These are phyloP conservation scores for Phytophthora cactorum DNA, from an alignment of 352 stramenopile species.

Conservation along the genomic window DNA sequence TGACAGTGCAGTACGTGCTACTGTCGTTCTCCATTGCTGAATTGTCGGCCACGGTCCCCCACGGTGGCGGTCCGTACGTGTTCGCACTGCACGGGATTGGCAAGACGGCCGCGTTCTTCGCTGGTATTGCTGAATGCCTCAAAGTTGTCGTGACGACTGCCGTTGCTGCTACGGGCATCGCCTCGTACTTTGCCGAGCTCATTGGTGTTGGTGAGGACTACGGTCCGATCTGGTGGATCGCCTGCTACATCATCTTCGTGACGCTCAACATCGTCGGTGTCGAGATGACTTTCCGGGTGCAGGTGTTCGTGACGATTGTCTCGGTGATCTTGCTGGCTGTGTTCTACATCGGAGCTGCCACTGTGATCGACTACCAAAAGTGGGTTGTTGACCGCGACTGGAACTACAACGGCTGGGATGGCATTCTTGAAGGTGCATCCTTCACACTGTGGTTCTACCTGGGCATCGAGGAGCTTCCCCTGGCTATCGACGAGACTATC, in stretches of 20 bases:
- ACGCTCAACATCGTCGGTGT: conserved; percentile 61
- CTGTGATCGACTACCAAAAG: conserved; percentile 56
- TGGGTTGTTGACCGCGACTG: conserved; percentile 62
- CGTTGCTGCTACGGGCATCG: conserved; percentile 63
- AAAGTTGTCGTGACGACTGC: conserved; percentile 64
- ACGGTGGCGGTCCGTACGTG: conserved; percentile 61
- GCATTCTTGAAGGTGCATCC: conserved; percentile 55
- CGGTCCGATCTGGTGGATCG: conserved; percentile 54
- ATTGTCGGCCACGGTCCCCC: conserved; percentile 55
- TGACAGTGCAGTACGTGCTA: conserved; percentile 67
- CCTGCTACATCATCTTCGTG: conserved; percentile 66
- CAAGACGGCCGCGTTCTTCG: conserved; percentile 56
- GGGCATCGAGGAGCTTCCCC: conserved; percentile 67
- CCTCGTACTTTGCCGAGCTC: conserved; percentile 63
- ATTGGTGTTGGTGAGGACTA: conserved; percentile 43
- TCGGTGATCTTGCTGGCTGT: conserved; percentile 58
- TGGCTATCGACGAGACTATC: conserved; percentile 69
- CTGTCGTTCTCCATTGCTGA: conserved; percentile 73
- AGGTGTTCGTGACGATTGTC: conserved; percentile 55
- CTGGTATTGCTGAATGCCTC: conserved; percentile 58
- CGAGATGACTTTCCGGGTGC: conserved; percentile 71
- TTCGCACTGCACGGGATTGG: conserved; percentile 67
- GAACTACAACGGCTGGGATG: conserved; percentile 61
- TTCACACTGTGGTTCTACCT: conserved; percentile 77
- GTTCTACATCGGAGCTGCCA: conserved; percentile 61